A percentile compares a stretch with the other conserved stretches of the same genome.
Conservation (phyloP, 176 grass and related monocot genomes). For the Oryza glaberrima region DNA sequence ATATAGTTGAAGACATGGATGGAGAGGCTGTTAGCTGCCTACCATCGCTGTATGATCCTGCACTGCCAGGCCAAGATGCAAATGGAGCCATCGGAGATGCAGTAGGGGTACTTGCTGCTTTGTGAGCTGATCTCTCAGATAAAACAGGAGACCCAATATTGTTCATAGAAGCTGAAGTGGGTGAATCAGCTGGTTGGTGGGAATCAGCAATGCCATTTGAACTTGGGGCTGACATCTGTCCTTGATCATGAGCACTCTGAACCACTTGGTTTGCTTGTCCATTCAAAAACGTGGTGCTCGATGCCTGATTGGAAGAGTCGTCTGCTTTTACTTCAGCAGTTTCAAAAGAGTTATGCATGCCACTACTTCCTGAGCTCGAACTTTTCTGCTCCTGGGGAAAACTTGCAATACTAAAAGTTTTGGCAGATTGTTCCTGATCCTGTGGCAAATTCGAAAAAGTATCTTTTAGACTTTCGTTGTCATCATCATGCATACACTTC, state of each 20-base stretch:
- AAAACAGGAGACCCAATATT: slow-evolving; percentile 72
- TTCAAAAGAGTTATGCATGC: slow-evolving; percentile 53
- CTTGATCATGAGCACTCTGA: slow-evolving; percentile 57
- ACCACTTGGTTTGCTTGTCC: slow-evolving; percentile 58
- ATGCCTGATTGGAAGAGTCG: slow-evolving; percentile 39
- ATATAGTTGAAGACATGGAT: slow-evolving; percentile 78
- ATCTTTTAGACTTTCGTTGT: slow-evolving; percentile 72
- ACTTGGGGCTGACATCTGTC: slow-evolving; percentile 30
- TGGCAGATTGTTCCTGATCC: slow-evolving; percentile 77
- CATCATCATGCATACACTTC: slow-evolving; percentile 72
- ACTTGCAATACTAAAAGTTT: slow-evolving; percentile 74
- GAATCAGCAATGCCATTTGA: slow-evolving; percentile 59
- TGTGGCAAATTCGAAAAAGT: slow-evolving; percentile 77
- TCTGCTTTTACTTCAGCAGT: slow-evolving; percentile 66
- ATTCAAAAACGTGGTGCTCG: slow-evolving; percentile 46
- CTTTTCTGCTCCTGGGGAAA: slow-evolving; percentile 89
- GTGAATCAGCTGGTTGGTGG: slow-evolving; percentile 55
- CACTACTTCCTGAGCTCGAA: slow-evolving; percentile 78
- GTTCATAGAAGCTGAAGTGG: slow-evolving; percentile 71
- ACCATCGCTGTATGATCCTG: slow-evolving; percentile 57
- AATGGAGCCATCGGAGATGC: slow-evolving; percentile 80
- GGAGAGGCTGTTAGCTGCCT: slow-evolving; percentile 66
- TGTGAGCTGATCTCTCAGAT: slow-evolving; percentile 81
- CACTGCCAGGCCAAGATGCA: slow-evolving; percentile 76
- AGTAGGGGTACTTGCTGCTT: slow-evolving; percentile 62